Evolutionary conservation across 495 filamentous ascomycete genomes (phyloP), one percentile per base, ranked within the genome.

Genomic region (Neurospora terricola): DNA sequence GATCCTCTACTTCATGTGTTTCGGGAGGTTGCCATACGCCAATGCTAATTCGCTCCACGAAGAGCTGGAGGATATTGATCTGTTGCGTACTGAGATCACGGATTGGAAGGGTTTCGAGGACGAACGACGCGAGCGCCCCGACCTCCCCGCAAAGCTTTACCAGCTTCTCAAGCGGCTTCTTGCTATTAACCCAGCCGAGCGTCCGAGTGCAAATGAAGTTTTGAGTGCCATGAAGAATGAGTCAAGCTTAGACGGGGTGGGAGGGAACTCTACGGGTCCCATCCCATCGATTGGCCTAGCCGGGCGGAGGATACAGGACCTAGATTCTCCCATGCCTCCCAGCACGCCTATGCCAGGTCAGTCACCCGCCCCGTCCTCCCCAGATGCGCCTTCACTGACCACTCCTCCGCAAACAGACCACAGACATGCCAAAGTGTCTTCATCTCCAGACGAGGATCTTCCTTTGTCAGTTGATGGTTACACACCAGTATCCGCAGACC

Each of bases 1-100:
- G 96, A 98, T 98, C 62, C 87, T 99, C 5, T 96, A 98, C 81
- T 98, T 98, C 76, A 89, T 98, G 82, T 98, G 96, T 79, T 99
- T 98, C 79, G 93, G 92, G 0, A 87, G 92, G 9, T 87, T 98
- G 3, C 96, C 96, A 2, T 99, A 98, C 78, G 83, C 77, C 34
- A 91, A 90, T 77, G 95, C 94, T 39, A 94, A 98, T 76, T 83
- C 90, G 27, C 85, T 97, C 43, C 87, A 97, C 73, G 96, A 99
- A 81, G 96, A 98, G 76, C 88, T 92, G 68, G 96, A 98, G 78
- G 94, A 99, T 73, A 86, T 98, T n/a, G 94, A 97, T 74, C 84
- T 88, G 71, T 88, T 99, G 23, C 89, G 94, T 62, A 91, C 87
- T 9, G 96, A 99, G 80, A 98, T 99, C 71, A 89, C 88, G 27